These are phyloP conservation scores for Hibiscus syriacus DNA, from an alignment of 345 rosid species.

Conservation along the genomic window DNA sequence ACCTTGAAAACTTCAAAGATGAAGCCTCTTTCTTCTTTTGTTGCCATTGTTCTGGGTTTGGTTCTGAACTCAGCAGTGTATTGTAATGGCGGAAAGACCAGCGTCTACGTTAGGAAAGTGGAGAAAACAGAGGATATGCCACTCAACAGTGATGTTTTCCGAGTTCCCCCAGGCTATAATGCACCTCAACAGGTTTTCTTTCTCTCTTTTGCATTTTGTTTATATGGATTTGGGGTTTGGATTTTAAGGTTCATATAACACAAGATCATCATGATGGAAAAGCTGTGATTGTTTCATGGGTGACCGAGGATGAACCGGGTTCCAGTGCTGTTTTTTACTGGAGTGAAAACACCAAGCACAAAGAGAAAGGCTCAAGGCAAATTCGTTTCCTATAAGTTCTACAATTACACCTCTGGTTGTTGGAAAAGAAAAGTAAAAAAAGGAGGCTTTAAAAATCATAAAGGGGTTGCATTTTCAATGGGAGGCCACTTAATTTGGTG, in stretches of 20 bases:
- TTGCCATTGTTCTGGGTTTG: conserved; percentile 16
- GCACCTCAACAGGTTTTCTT: conserved; percentile 63
- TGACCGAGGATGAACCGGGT: conserved; percentile 59
- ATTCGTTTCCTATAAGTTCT: conserved; percentile 38
- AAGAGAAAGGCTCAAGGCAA: conserved; percentile 46
- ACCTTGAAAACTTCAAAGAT: conserved; percentile 1
- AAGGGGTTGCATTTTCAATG: too few species aligned
- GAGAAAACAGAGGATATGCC: conserved; percentile 50
- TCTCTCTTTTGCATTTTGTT: not conserved
- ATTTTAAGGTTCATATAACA: conserved; percentile 66
- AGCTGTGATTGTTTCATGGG: conserved; percentile 88
- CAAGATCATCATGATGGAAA: conserved; percentile 85
- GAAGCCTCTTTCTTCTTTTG: conserved; percentile 17
- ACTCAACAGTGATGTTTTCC: conserved; percentile 46
- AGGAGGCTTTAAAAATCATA: too few species aligned
- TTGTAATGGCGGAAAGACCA: conserved; percentile 48
- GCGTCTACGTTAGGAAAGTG: conserved; percentile 36
- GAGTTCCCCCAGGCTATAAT: conserved; percentile 50
- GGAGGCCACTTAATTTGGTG: too few species aligned
- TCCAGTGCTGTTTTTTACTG: conserved; percentile 63
- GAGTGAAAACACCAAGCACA: conserved; percentile 37
- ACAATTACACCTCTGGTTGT: conserved; percentile 75
- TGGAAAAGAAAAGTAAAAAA: too few species aligned
- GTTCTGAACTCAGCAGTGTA: conserved; percentile 22
- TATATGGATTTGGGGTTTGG: not conserved